A percentile compares a stretch with the other conserved stretches of the same genome.
phyloP scores from a whole-genome alignment of 371 early-diverging fungal species.

The Hamiltosporidium magnivora region DNA sequence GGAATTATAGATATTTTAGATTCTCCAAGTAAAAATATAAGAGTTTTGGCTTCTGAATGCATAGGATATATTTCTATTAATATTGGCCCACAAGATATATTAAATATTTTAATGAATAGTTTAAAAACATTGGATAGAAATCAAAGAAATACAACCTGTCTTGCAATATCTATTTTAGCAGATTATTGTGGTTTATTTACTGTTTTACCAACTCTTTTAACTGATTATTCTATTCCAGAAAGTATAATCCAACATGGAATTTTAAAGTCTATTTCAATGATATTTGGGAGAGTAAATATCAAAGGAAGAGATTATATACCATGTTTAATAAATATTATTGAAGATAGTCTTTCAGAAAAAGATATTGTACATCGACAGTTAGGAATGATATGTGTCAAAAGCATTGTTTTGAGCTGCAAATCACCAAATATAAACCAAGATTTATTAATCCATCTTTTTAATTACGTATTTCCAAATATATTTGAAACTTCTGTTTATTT shows the following conservation, averaged over 20 bases:
- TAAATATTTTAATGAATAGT: slow-evolving; percentile 83
- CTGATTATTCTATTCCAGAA: slow-evolving; percentile 89
- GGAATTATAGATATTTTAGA: slow-evolving; percentile 81
- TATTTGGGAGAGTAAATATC: slow-evolving; percentile 88
- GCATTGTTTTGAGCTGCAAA: background rate
- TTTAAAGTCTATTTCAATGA: slow-evolving; percentile 73
- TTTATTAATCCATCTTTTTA: slow-evolving; percentile 74
- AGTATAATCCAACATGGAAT: slow-evolving; percentile 91
- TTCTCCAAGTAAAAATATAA: slow-evolving; percentile 80
- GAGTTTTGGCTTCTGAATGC: slow-evolving; percentile 80
- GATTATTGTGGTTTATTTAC: slow-evolving; percentile 61
- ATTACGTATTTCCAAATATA: slow-evolving; percentile 87
- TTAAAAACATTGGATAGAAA: slow-evolving; percentile 90
- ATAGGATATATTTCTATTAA: slow-evolving; percentile 93
- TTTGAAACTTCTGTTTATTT: slow-evolving; percentile 60
- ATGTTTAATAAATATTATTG: slow-evolving; percentile 77
- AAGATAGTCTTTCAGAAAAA: slow-evolving; percentile 87
- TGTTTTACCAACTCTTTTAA: slow-evolving; percentile 84
- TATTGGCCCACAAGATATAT: slow-evolving; percentile 93
- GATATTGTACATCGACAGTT: slow-evolving; percentile 88
- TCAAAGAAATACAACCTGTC: slow-evolving; percentile 86
- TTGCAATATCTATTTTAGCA: slow-evolving; percentile 78
- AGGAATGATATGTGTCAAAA: slow-evolving; percentile 74
- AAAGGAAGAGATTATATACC: slow-evolving; percentile 83
- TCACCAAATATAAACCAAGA: slow-evolving; percentile 60